Conservation (phyloP, 1,139 yeast genomes). For the Pichia sp. region DNA sequence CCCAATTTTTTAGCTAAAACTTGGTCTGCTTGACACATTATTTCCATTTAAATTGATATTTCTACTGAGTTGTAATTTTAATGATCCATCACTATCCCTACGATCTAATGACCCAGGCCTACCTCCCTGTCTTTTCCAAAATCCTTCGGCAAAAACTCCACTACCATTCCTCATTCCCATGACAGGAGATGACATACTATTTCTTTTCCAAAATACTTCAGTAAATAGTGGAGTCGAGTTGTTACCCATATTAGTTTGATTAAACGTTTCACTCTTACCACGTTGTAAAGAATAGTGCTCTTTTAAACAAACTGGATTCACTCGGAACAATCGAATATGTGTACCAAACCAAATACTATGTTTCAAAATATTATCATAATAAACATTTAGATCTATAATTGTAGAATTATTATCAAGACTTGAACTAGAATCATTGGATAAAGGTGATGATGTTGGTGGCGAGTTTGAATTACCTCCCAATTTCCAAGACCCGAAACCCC, state of each 20-base stretch:
- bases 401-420: background rate
- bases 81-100: constrained; percentile 16
- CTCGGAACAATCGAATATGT: constrained; percentile 51
- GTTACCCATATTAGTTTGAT: background rate
- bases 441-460: constrained; percentile 3
- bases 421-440: background rate
- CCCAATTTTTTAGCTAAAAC: background rate
- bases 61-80: constrained; percentile 11
- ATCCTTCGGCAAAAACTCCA: constrained; percentile 17
- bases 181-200: constrained; percentile 7
- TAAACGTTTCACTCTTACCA: constrained; percentile 10
- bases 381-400: constrained; percentile 15
- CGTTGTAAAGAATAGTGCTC: constrained; percentile 15
- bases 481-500: constrained; percentile 32
- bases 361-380: constrained; percentile 31
- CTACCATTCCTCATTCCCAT: constrained; percentile 13
- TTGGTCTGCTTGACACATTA: background rate
- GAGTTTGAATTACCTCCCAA: constrained; percentile 1
- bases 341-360: constrained; percentile 62
- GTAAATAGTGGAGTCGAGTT: constrained; percentile 1
- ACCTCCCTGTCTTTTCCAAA: constrained; percentile 20
- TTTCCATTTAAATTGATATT: background rate
- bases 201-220: constrained; percentile 11
- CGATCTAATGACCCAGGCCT: constrained; percentile 12
- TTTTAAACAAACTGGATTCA: constrained; percentile 24